Base-by-base conservation (phyloP, 352 stramenopile species). In the Phytopythium montanum region DNA sequence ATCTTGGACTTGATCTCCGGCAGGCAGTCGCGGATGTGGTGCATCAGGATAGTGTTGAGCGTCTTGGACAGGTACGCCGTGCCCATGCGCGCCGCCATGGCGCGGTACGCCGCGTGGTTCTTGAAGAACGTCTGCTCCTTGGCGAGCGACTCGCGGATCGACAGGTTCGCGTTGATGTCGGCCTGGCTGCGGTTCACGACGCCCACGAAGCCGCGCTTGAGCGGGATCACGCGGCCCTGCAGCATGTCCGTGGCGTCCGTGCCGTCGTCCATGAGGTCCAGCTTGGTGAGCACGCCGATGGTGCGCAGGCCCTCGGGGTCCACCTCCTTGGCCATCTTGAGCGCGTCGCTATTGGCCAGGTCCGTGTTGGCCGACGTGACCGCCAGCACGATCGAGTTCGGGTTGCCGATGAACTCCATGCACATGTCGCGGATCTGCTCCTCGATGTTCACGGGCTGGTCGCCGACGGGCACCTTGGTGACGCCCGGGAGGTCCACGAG, bases 191-290 rank as follows among this genome's bases (percentile, higher is more conserved):
- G 88, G 81, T 99, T 99, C 61, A 99, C 97, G 13, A 99, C 96
- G 54, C 90, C 97, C 51, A 99, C 96, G 64, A 99, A 99, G 50
- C 98, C 98, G 56, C 91, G 85, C 56, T 98, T 96, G 25, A 99
- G 84, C 28, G 97, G 96, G 65, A 99, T 99, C 12, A 99, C 86
- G 62, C 91, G 87, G 66, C 97, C 97, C 39, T 98, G 79, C 25
- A 99, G 82, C 78, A 99, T 98, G 50, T 99, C 96, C 55, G 91
- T 76, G 8, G 96, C 97, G 77, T 99, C 97, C 10, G 98, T 99
- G 52, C 97, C 98, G 57, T 98, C 90, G 80, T 99, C 98, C 97
- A 99, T 99, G 42, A 99, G 86, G 73, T 99, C 98, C 23, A 99
- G 75, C 75, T 99, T 99, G 3, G 98, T 99, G 29, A 99, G 79